phyloP scores from a whole-genome alignment of 1,284 basidiomycete species.

The Melampsora americana region DNA sequence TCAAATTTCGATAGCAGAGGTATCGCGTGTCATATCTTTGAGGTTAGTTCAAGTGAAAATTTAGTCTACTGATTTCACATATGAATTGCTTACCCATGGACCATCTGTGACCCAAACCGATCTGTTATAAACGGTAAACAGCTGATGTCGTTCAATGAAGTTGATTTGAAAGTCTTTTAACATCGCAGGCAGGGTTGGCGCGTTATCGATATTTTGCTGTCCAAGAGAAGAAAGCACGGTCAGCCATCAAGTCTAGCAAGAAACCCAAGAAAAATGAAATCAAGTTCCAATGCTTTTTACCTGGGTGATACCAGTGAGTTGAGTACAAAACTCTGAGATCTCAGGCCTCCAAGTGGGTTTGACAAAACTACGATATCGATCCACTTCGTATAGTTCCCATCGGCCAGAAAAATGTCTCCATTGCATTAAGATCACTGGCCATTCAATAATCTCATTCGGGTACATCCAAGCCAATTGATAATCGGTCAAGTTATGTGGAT shows the following conservation, averaged over 20 bases:
- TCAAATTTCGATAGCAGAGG: not conserved
- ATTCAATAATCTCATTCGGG: constrained; percentile 42
- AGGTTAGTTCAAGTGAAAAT: not conserved
- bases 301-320: constrained; percentile 87
- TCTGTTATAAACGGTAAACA: constrained; percentile 53
- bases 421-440: constrained; percentile 38
- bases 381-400: constrained; percentile 62
- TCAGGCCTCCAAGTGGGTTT: constrained; percentile 78
- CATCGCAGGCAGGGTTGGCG: constrained; percentile 72
- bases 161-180: constrained; percentile 62
- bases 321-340: constrained; percentile 76
- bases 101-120: constrained; percentile 60
- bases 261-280: not conserved
- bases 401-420: constrained; percentile 43
- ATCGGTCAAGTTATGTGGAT: constrained; percentile 10
- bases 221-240: not conserved
- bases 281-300: constrained; percentile 55
- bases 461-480: constrained; percentile 35
- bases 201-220: constrained; percentile 72
- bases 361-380: constrained; percentile 83
- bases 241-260: too few species aligned
- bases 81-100: constrained; percentile 53
- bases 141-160: constrained; percentile 63
- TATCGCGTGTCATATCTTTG: not conserved
- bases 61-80: not conserved